These are phyloP conservation scores for Amanita inopinata DNA, from an alignment of 768 basidiomycete genomes.

Conservation along the genomic window DNA sequence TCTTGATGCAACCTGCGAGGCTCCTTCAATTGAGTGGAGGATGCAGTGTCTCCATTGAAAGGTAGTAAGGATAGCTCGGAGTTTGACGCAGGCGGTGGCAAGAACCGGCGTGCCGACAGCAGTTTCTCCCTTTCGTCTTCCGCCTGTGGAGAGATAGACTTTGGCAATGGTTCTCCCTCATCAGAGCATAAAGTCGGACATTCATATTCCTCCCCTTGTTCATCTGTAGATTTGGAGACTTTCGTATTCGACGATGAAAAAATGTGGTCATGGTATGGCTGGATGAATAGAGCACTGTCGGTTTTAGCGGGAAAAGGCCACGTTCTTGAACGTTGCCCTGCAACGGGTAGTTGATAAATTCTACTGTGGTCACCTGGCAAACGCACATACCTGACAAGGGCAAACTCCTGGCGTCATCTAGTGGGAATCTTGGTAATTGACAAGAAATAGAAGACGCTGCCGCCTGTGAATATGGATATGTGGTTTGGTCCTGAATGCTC, in stretches of 20 bases:
- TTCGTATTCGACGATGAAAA: no score
- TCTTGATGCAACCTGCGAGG: slow-evolving; percentile 51
- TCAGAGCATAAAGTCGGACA: slow-evolving; percentile 12
- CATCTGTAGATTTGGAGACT: no score
- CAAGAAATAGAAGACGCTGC: no score
- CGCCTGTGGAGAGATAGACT: slow-evolving; percentile 20
- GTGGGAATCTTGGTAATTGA: no score
- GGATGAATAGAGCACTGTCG: no score
- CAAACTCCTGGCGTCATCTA: no score
- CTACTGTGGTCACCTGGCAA: no score
- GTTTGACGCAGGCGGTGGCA: not conserved
- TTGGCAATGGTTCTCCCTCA: slow-evolving; percentile 20
- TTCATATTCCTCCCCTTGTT: not conserved
- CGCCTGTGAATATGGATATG: slow-evolving; percentile 14
- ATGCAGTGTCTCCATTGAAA: not conserved
- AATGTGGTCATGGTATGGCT: no score
- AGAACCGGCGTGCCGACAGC: not conserved
- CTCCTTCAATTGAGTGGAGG: slow-evolving; percentile 43
- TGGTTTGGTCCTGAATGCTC: slow-evolving; percentile 15
- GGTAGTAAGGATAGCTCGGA: slow-evolving; percentile 5
- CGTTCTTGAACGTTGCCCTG: no score
- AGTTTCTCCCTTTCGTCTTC: slow-evolving; percentile 13
- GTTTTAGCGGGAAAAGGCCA: no score
- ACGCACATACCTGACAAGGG: no score
- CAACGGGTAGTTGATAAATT: no score